Conservation (phyloP, 441 rosid genomes). For the Melastoma candidum region DNA sequence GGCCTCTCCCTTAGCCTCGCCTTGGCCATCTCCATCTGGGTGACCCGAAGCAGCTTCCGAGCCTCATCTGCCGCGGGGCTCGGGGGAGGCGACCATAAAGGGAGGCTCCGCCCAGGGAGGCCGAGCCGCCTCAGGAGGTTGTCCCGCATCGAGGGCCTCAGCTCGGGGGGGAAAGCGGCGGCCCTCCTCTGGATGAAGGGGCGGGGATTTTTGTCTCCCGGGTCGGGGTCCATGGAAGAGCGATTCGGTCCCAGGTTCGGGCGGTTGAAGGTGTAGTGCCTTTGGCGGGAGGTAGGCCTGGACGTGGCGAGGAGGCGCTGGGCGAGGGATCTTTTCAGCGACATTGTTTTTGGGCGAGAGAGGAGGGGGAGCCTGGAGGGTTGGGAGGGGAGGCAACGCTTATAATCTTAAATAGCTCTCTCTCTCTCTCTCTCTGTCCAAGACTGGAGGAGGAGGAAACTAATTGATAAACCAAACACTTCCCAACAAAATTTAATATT, state of each 20-base stretch:
- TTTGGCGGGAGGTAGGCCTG: constrained; percentile 34
- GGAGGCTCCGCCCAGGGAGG: constrained; percentile 16
- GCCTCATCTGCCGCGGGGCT: constrained; percentile 24
- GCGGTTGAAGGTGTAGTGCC: constrained; percentile 39
- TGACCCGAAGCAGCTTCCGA: constrained; percentile 61
- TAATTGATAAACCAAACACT: too few relatives aligned
- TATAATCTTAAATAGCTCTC: too few relatives aligned
- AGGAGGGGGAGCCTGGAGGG: neutral
- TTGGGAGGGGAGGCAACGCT: too few relatives aligned
- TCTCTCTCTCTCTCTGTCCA: too few relatives aligned
- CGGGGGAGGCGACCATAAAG: neutral
- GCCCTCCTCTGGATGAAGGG: constrained; percentile 41
- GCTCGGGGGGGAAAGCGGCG: constrained; percentile 18
- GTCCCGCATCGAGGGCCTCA: constrained; percentile 24
- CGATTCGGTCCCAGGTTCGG: constrained; percentile 21
- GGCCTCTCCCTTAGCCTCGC: constrained; percentile 50
- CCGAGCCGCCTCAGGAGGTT: constrained; percentile 38
- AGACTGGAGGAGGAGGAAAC: too few relatives aligned
- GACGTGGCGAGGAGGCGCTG: constrained; percentile 49
- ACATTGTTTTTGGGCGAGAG: constrained; percentile 27
- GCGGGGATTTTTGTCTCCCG: constrained; percentile 41
- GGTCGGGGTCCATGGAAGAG: constrained; percentile 44
- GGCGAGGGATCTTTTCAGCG: constrained; percentile 53
- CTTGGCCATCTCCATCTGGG: constrained; percentile 62
- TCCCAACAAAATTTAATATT: too few relatives aligned